A percentile compares a stretch with the other conserved stretches of the same genome.
Evolutionary conservation across 306 rosid species (phyloP).

Genomic region (Quercus suber): DNA sequence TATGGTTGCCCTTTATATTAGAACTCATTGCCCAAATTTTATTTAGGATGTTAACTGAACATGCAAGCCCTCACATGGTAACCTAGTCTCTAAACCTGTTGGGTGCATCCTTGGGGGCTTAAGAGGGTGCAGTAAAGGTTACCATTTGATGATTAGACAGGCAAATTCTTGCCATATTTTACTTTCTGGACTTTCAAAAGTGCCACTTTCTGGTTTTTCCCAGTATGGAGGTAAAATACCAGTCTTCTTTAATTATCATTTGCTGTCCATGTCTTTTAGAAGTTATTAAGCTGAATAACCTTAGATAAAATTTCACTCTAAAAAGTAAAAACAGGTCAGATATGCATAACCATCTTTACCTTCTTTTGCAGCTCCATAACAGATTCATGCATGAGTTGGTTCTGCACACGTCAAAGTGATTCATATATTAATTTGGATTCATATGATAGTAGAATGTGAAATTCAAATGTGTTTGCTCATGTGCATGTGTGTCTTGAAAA

Average conservation of each 20-base stretch:
- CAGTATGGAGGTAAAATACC: too few relatives aligned
- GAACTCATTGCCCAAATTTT: neutral
- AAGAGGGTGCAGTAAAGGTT: too few relatives aligned
- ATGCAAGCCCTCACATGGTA: neutral
- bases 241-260: too few relatives aligned
- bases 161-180: too few relatives aligned
- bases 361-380: slow-evolving; percentile 65
- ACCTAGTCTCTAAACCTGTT: neutral
- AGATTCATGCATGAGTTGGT: slow-evolving; percentile 73
- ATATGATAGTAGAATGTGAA: neutral
- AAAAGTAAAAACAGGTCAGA: neutral
- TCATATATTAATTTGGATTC: neutral
- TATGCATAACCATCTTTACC: slow-evolving; percentile 36
- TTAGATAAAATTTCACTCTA: too few relatives aligned
- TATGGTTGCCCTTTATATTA: neutral
- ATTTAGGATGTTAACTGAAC: neutral
- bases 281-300: too few relatives aligned
- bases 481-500: neutral
- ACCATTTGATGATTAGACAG: too few relatives aligned
- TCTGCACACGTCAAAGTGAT: slow-evolving; percentile 42
- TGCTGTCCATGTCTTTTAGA: too few relatives aligned
- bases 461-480: neutral
- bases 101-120: neutral
- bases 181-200: too few relatives aligned
- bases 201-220: too few relatives aligned